Percentiles rank a stretch among this genome's conserved stretches.
phyloP scores from a whole-genome alignment of 441 rosid species.

The Raphanus hybrid region DNA sequence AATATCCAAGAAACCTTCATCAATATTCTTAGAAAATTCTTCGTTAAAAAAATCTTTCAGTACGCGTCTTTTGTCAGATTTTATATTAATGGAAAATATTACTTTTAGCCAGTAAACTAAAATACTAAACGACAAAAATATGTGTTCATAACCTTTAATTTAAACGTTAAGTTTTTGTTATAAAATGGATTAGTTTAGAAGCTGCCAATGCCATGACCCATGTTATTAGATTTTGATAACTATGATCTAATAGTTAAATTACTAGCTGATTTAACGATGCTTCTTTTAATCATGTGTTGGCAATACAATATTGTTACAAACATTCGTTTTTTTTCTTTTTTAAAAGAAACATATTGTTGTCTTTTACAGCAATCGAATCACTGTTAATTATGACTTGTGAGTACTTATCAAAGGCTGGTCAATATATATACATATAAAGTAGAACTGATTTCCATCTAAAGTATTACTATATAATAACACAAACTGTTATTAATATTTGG shows the following conservation, averaged over 20 bases:
- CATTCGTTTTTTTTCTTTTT: background rate
- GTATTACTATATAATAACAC: background rate
- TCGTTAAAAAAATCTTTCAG: background rate
- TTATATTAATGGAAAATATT: background rate
- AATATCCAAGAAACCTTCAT: constrained; percentile 26
- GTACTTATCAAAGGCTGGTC: background rate
- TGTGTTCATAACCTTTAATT: too few relatives aligned
- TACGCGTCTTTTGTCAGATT: constrained; percentile 8
- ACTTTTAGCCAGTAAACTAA: background rate
- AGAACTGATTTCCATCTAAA: background rate
- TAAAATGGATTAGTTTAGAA: background rate
- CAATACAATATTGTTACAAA: constrained; percentile 13
- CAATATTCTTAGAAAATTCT: constrained; percentile 27
- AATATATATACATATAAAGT: background rate
- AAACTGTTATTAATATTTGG: background rate
- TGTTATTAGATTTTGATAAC: constrained; percentile 1
- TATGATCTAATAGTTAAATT: background rate
- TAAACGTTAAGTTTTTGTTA: background rate
- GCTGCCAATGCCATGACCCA: background rate
- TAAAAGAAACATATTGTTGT: background rate
- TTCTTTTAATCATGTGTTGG: background rate
- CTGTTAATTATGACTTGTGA: background rate
- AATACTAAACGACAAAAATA: background rate
- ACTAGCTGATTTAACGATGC: background rate
- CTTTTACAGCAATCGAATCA: background rate